These are phyloP conservation scores for Verticillium zaregamsianum DNA, from an alignment of 2,329 filamentous ascomycete species.

Conservation along the genomic window DNA sequence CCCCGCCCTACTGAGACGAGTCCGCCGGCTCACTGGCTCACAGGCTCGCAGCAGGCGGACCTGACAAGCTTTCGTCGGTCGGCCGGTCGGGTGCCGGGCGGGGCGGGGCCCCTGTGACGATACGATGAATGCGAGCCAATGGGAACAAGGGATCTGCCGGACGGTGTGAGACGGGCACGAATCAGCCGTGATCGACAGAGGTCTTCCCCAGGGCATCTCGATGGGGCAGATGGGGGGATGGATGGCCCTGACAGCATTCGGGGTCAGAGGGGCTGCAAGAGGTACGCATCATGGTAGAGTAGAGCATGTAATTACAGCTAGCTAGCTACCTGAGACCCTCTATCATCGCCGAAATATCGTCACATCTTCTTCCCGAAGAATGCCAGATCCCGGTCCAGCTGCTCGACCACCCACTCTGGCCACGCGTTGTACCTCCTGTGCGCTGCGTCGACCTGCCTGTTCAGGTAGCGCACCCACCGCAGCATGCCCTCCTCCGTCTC, in stretches of 20 bases:
- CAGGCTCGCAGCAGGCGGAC: not conserved
- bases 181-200: constrained; percentile 1
- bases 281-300: no score
- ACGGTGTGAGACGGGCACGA: not conserved
- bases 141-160: not conserved
- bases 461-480: constrained; percentile 48
- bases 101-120: not conserved
- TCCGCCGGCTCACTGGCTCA: no score
- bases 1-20: not conserved
- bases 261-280: no score
- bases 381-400: constrained; percentile 38
- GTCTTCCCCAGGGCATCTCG: not conserved
- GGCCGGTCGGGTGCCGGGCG: not conserved
- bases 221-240: not conserved
- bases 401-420: constrained; percentile 51
- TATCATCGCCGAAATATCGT: not conserved
- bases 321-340: not conserved
- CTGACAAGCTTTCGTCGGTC: not conserved
- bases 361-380: constrained; percentile 37
- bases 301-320: no score
- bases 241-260: not conserved
- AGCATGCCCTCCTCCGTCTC: constrained; percentile 29
- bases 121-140: not conserved
- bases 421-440: constrained; percentile 45
- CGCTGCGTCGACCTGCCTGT: constrained; percentile 39